Percentiles rank a stretch among this genome's conserved stretches.
Conservation (phyloP, 2,329 filamentous ascomycete species). For the Fusarium sarcochroum region DNA sequence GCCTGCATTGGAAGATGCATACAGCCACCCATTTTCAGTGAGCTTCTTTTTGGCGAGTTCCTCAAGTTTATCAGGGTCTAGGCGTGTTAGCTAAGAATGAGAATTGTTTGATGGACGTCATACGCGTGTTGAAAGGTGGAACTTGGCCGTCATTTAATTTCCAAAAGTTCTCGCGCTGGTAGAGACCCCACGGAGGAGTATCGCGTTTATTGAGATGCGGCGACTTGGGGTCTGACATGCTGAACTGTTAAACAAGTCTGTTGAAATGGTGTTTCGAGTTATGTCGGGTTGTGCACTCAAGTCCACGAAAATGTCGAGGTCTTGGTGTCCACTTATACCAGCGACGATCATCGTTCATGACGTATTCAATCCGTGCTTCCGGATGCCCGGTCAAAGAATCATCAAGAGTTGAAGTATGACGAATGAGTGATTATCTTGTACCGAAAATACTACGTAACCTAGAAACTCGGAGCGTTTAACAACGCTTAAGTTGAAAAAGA, state of each 20-base stretch:
- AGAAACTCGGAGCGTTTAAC: too few species aligned
- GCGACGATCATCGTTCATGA: slow-evolving; percentile 1
- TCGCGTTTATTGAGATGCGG: slow-evolving; percentile 10
- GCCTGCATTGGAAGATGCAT: slow-evolving; percentile 18
- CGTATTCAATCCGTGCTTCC: not conserved
- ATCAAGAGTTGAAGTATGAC: not conserved
- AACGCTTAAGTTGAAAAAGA: too few species aligned
- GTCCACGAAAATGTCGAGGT: accelerated
- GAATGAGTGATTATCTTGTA: not conserved
- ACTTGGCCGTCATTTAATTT: slow-evolving; percentile 9
- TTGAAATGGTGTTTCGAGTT: too few species aligned
- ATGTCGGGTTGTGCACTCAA: too few species aligned
- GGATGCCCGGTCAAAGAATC: slow-evolving; percentile 4
- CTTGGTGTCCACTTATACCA: slow-evolving; percentile 2
- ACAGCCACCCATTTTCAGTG: slow-evolving; percentile 16
- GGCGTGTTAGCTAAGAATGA: not conserved
- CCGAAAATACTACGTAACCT: not conserved
- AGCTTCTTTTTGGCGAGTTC: slow-evolving; percentile 15
- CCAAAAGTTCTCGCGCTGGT: slow-evolving; percentile 26
- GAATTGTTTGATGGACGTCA: not conserved
- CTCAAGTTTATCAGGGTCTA: slow-evolving; percentile 12
- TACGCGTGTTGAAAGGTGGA: slow-evolving; percentile 24
- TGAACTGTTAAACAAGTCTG: accelerated
- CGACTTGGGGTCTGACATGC: slow-evolving; percentile 7
- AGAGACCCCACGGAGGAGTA: slow-evolving; percentile 17